These are phyloP conservation scores for Cercospora sesami DNA, from an alignment of 2,329 filamentous ascomycete genomes.

Conservation along the genomic window DNA sequence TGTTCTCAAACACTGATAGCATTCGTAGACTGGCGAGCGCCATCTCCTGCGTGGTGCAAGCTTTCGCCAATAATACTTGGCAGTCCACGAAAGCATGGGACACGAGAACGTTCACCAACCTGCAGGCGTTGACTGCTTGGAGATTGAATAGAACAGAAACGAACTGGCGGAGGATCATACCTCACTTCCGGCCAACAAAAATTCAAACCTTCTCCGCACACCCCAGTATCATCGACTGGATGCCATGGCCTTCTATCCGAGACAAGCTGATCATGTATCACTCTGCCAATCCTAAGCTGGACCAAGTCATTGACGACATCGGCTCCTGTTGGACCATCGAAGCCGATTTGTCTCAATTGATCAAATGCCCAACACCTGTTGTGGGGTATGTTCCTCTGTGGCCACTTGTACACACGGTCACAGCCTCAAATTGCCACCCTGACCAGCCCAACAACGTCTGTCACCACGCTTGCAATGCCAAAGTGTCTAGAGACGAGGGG, in stretches of 20 bases:
- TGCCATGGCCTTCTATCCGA: constrained; percentile 4
- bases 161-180: not conserved
- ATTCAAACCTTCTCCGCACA: not conserved
- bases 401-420: not conserved
- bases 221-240: not conserved
- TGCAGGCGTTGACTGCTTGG: not conserved
- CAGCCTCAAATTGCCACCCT: not conserved
- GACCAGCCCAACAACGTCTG: not conserved
- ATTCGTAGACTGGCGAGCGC: not conserved
- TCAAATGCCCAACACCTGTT: not conserved
- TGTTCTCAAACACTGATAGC: not conserved
- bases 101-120: not conserved
- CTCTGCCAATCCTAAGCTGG: not conserved
- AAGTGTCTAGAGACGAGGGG: not conserved
- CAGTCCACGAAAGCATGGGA: not conserved
- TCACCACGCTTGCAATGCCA: not conserved
- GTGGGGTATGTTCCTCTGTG: not conserved
- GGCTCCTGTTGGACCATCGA: not conserved
- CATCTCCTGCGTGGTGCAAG: not conserved
- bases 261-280: not conserved
- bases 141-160: not conserved
- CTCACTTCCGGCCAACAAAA: not conserved
- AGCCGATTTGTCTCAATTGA: not conserved
- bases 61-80: not conserved
- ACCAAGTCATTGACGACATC: not conserved